phyloP scores from a whole-genome alignment of 805 yeast genomes.

The Danielia oregonensis region DNA sequence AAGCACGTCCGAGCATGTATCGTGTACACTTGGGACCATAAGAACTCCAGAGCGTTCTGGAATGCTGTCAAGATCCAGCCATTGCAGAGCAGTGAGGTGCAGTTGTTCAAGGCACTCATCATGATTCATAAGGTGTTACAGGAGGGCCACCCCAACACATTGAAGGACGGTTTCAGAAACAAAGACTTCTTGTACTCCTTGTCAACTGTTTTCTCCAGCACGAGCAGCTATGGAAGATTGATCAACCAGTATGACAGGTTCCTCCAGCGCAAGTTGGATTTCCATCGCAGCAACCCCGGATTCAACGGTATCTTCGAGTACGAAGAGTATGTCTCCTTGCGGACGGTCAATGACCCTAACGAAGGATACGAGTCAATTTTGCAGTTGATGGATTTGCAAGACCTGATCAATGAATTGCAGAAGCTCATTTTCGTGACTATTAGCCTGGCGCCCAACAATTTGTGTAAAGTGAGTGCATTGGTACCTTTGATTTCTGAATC shows the following conservation, averaged over 20 bases:
- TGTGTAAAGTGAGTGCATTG: slow-evolving; percentile 80
- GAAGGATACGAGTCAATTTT: slow-evolving; percentile 90
- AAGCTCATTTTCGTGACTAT: slow-evolving; percentile 71
- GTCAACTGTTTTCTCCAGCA: slow-evolving; percentile 49
- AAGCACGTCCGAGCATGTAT: slow-evolving; percentile 95
- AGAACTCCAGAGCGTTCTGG: slow-evolving; percentile 82
- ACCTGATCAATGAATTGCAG: slow-evolving; percentile 73
- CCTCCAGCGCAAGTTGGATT: slow-evolving; percentile 67
- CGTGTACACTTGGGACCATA: slow-evolving; percentile 95
- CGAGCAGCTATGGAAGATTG: slow-evolving; percentile 61
- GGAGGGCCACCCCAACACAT: slow-evolving; percentile 90
- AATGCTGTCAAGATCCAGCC: slow-evolving; percentile 76
- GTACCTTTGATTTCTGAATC: slow-evolving; percentile 90
- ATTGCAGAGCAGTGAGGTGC: slow-evolving; percentile 75
- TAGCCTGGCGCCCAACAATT: slow-evolving; percentile 54
- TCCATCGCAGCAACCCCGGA: slow-evolving; percentile 81
- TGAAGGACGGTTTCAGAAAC: slow-evolving; percentile 77
- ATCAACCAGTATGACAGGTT: slow-evolving; percentile 74
- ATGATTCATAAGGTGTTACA: slow-evolving; percentile 90
- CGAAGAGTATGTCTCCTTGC: slow-evolving; percentile 86
- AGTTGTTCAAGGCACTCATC: slow-evolving; percentile 80
- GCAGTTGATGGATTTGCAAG: slow-evolving; percentile 84
- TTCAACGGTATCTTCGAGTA: slow-evolving; percentile 96
- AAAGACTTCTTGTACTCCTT: slow-evolving; percentile 74
- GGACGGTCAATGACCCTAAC: slow-evolving; percentile 87